A percentile compares a stretch with the other conserved stretches of the same genome.
phyloP scores from a whole-genome alignment of 192 early-diverging fungal species.

The Paraglomus brasilianum region DNA sequence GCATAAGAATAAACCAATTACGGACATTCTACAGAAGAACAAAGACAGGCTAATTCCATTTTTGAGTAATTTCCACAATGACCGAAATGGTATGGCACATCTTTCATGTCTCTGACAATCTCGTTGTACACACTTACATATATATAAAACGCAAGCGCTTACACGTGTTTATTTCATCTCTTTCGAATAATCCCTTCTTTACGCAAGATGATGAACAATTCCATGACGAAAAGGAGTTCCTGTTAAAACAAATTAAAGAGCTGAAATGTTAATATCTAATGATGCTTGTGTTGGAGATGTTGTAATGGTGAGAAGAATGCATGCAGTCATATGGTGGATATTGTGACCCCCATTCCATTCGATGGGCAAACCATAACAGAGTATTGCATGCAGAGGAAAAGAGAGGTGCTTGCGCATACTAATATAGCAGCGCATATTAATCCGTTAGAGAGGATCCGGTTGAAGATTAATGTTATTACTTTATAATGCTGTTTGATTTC shows the following conservation, averaged over 20 bases:
- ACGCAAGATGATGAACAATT: constrained; percentile 94
- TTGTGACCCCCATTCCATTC: no score
- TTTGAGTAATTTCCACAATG: constrained; percentile 91
- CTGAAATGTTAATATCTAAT: constrained; percentile 4
- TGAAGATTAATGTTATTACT: no score
- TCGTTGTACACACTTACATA: neutral
- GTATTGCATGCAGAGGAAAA: no score
- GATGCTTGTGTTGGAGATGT: no score
- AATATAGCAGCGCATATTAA: no score
- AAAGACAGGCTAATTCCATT: constrained; percentile 86
- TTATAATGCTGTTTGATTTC: no score
- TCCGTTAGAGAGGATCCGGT: no score
- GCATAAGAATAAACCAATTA: constrained; percentile 88
- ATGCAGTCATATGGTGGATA: no score
- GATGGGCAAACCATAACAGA: no score
- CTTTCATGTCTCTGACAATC: neutral
- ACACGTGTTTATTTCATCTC: neutral
- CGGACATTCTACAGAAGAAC: constrained; percentile 91
- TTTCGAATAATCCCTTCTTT: neutral
- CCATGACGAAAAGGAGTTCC: constrained; percentile 96
- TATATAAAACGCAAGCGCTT: neutral
- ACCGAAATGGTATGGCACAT: constrained; percentile 73
- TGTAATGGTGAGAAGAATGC: no score
- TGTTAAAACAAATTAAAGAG: constrained; percentile 85
- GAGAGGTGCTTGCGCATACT: no score